Evolutionary conservation across 202 grass and related monocot genomes (phyloP).

Genomic region (Cymbopogon flexuosus): DNA sequence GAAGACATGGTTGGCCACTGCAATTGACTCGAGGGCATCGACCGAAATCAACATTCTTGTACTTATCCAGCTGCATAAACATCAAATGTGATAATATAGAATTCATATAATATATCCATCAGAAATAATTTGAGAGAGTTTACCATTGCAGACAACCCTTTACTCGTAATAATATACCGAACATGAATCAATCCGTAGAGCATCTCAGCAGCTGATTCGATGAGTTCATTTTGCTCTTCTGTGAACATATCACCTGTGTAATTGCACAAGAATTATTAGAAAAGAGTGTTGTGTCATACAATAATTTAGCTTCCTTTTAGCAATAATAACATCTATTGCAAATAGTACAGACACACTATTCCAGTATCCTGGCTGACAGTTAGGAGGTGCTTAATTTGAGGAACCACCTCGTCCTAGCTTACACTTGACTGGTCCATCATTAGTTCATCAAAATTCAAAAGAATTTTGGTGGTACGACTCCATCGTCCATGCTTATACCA

Average conservation of each 20-base stretch:
- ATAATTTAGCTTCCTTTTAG: neutral
- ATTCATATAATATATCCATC: constrained; percentile 16
- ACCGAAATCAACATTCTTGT: constrained; percentile 72
- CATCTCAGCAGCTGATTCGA: constrained; percentile 94
- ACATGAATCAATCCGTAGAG: constrained; percentile 88
- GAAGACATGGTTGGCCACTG: constrained; percentile 63
- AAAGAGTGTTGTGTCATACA: constrained; percentile 3
- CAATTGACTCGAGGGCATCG: constrained; percentile 72
- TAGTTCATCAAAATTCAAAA: neutral
- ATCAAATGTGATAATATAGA: constrained; percentile 10
- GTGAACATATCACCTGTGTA: constrained; percentile 73
- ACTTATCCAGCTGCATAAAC: constrained; percentile 68
- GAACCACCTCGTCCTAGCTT: neutral
- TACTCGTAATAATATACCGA: constrained; percentile 75
- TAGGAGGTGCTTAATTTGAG: neutral
- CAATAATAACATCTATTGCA: neutral
- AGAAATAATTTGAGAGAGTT: constrained; percentile 30
- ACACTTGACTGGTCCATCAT: neutral
- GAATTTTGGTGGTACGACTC: neutral
- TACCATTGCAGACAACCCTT: constrained; percentile 88
- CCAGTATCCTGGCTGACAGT: neutral
- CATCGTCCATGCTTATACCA: neutral
- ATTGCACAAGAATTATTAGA: constrained; percentile 16
- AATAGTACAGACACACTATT: neutral
- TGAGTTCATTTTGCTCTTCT: constrained; percentile 75